phyloP scores from a whole-genome alignment of 805 yeast species.

The Yueomyces sp. region DNA sequence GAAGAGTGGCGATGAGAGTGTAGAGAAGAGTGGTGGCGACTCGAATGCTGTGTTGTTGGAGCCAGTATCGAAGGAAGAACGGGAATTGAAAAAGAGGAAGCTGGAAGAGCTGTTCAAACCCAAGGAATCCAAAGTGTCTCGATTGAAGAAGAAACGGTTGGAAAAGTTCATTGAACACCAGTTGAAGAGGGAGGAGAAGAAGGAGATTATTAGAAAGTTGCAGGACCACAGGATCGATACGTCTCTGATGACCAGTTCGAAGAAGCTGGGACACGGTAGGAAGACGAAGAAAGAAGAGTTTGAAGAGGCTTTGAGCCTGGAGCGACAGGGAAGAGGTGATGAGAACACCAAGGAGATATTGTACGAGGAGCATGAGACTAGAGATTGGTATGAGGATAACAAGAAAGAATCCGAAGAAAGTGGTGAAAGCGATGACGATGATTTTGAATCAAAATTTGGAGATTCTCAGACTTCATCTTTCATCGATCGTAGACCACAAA shows the following conservation, averaged over 20 bases:
- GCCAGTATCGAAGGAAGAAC: conserved; percentile 55
- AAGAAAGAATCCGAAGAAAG: conserved; percentile 10
- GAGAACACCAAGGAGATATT: conserved; percentile 47
- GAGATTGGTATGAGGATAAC: conserved; percentile 39
- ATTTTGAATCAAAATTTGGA: conserved; percentile 16
- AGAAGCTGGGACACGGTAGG: conserved; percentile 70
- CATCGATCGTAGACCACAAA: conserved; percentile 58
- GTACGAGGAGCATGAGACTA: conserved; percentile 55
- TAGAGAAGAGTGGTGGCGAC: conserved; percentile 22
- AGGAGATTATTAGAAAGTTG: conserved; percentile 58
- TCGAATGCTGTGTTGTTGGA: conserved; percentile 48
- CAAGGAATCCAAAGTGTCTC: conserved; percentile 53
- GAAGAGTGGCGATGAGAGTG: conserved; percentile 3
- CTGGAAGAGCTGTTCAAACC: conserved; percentile 47
- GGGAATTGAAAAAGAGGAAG: conserved; percentile 48
- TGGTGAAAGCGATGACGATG: conserved; percentile 15
- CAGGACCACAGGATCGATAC: conserved; percentile 56
- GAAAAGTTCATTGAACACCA: conserved; percentile 92
- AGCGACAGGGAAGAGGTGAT: conserved; percentile 54
- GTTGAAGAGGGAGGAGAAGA: conserved; percentile 76
- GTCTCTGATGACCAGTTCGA: conserved; percentile 53
- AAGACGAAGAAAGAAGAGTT: conserved; percentile 54
- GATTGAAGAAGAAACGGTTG: conserved; percentile 62
- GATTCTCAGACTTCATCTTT: conserved; percentile 30
- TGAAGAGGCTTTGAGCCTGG: conserved; percentile 62